Base-by-base conservation (phyloP, 2,329 filamentous ascomycete genomes). In the Niveomyces coronatus region DNA sequence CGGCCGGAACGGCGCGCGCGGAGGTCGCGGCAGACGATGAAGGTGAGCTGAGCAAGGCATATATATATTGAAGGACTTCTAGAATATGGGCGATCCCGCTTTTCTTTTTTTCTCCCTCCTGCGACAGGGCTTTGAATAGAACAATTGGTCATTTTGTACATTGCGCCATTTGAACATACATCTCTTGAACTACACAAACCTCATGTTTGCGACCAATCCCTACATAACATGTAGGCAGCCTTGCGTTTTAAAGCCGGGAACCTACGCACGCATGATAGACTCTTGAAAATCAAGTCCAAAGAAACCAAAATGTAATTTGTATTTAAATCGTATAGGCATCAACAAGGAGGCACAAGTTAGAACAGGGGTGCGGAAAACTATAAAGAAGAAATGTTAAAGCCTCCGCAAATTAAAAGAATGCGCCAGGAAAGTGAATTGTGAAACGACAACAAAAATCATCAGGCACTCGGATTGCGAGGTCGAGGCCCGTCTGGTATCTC, bases 401-500 rank as follows among this genome's bases (percentile, higher is more conserved):
- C 40, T 34, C 31, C 23, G 23, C 35, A 38, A 24, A 35, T 35
- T 29, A 35, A 42, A 33, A 39, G 26, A 35, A 37, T 34, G 31
- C 35, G 35, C 36, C 35, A 35, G 24, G 35, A 18, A 37, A 37
- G 29, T 27, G 17, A 31, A 32, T 33, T 19, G 23, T 17, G 34
- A 28, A 18, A 20, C 19, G 15, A 34, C 22, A 38, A 33, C 13
- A 33, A 37, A 37, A 23, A 35, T 33, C 31, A 39, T 38, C 35
- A 35, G 31, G 37, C 37, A 30, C 37, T 39, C 37, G 14, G 37
- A 16, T 32, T 18, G 32, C 4, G 31, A 10, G 24, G 26, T 35
- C 26, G 37, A 39, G 37, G 37, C 31, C 31, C 31, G 6, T 39
- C 31, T 39, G 37, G 37, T 39, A 39, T 39, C 37, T 41, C 33